Percentiles rank a stretch among this genome's conserved stretches.
Conservation (phyloP, 2,329 filamentous ascomycete species). For the Macrophomina phaseolina region DNA sequence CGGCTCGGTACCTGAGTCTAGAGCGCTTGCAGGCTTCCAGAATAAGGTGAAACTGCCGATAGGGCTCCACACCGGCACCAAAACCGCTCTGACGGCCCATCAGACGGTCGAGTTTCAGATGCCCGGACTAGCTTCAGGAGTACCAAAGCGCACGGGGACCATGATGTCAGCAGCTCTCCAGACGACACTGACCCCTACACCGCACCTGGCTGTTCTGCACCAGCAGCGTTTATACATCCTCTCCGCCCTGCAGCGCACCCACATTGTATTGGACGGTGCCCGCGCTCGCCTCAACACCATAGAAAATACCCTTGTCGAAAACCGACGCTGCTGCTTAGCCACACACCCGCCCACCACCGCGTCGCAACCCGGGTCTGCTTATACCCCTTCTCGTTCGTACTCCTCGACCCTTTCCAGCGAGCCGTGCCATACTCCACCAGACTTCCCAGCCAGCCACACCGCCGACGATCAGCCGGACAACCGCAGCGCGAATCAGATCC, state of each 20-base stretch:
- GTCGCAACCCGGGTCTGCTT: background rate
- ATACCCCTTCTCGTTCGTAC: background rate
- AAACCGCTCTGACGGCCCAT: constrained; percentile 14
- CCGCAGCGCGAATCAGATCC: background rate
- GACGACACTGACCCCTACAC: constrained; percentile 18
- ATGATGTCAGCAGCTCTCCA: constrained; percentile 25
- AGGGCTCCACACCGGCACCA: constrained; percentile 8
- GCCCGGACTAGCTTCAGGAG: constrained; percentile 20
- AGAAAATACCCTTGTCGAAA: constrained; percentile 2
- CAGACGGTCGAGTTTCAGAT: constrained; percentile 22
- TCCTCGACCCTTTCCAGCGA: constrained; percentile 1
- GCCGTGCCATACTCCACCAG: background rate
- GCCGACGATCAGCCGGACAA: constrained; percentile 6
- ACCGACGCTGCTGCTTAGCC: background rate
- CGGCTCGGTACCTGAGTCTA: constrained; percentile 1
- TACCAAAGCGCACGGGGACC: constrained; percentile 14
- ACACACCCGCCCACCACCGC: background rate
- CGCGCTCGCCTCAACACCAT: constrained; percentile 12
- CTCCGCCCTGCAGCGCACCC: constrained; percentile 17
- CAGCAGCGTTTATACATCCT: constrained; percentile 27
- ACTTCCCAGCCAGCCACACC: background rate
- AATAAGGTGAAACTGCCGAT: constrained; percentile 23
- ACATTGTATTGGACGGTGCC: constrained; percentile 19
- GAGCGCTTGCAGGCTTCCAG: constrained; percentile 10
- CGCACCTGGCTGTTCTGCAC: constrained; percentile 20